phyloP scores from a whole-genome alignment of 2,329 filamentous ascomycete species.

The Cytospora piceae region DNA sequence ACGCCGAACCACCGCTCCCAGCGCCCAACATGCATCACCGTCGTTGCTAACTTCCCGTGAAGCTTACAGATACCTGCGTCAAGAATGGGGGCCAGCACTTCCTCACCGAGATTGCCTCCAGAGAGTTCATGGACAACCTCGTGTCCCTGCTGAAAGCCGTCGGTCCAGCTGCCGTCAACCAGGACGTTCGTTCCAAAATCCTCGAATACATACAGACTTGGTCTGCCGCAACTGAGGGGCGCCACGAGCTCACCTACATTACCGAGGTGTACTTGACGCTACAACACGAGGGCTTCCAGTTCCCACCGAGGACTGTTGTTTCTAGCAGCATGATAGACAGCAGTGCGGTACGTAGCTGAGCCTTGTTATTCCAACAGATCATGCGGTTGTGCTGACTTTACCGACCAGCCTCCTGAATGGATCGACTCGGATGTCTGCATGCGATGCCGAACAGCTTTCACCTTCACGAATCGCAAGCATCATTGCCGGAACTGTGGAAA shows the following conservation, averaged over 20 bases:
- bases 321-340: conserved; percentile 98
- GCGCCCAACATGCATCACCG: neutral
- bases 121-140: conserved; percentile 98
- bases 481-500: conserved; percentile 98
- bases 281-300: conserved; percentile 83
- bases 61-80: conserved; percentile 96
- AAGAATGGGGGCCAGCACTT: conserved; percentile 98
- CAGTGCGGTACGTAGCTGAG: conserved; percentile 67
- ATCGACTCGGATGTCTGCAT: conserved; percentile 97
- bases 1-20: conserved; percentile 36
- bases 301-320: conserved; percentile 84
- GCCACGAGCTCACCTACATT: conserved; percentile 83
- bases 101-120: conserved; percentile 89
- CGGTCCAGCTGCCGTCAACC: conserved; percentile 74
- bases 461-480: conserved; percentile 97
- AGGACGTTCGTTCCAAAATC: conserved; percentile 86
- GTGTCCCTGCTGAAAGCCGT: conserved; percentile 85
- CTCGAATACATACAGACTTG: conserved; percentile 92
- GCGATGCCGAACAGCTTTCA: conserved; percentile 93
- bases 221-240: conserved; percentile 86
- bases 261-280: conserved; percentile 83
- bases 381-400: conserved; percentile 16
- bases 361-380: neutral
- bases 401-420: conserved; percentile 88
- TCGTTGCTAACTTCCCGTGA: conserved; percentile 12